phyloP scores from a whole-genome alignment of 169 alveolate genomes.

The Plasmodium ovale region DNA sequence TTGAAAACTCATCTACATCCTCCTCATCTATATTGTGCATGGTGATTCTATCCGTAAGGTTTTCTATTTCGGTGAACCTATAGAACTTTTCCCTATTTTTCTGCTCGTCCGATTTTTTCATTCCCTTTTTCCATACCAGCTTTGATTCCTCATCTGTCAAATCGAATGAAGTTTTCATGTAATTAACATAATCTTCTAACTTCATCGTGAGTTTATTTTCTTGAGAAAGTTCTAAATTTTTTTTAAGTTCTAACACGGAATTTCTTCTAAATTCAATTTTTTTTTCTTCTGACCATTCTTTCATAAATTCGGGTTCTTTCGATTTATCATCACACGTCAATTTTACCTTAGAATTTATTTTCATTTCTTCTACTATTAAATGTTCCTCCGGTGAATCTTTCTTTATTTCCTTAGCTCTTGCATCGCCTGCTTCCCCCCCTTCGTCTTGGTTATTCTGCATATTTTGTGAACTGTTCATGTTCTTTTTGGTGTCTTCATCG shows the following conservation, averaged over 20 bases:
- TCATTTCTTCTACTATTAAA: constrained; percentile 39
- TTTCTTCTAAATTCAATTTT: constrained; percentile 68
- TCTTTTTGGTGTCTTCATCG: not conserved
- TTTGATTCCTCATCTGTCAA: constrained; percentile 69
- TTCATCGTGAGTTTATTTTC: constrained; percentile 60
- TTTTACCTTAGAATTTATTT: constrained; percentile 39
- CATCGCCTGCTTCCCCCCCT: not conserved
- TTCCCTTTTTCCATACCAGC: constrained; percentile 48
- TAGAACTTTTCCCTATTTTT: constrained; percentile 50
- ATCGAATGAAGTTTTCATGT: constrained; percentile 65
- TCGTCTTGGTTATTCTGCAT: not conserved
- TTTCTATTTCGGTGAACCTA: constrained; percentile 53
- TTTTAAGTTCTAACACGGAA: constrained; percentile 57
- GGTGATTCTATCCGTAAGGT: constrained; percentile 48
- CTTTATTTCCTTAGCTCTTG: constrained; percentile 12
- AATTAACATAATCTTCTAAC: constrained; percentile 54
- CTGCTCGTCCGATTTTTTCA: constrained; percentile 41
- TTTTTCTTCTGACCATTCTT: constrained; percentile 75
- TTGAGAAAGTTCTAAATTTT: constrained; percentile 57
- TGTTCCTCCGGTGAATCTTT: constrained; percentile 49
- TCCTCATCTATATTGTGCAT: not conserved
- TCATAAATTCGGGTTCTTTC: constrained; percentile 73
- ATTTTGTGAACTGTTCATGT: not conserved
- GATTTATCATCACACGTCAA: constrained; percentile 69
- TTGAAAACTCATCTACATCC: not conserved